These are phyloP conservation scores for Ceratocystis harringtonii DNA, from an alignment of 2,329 filamentous ascomycete species.

Conservation along the genomic window DNA sequence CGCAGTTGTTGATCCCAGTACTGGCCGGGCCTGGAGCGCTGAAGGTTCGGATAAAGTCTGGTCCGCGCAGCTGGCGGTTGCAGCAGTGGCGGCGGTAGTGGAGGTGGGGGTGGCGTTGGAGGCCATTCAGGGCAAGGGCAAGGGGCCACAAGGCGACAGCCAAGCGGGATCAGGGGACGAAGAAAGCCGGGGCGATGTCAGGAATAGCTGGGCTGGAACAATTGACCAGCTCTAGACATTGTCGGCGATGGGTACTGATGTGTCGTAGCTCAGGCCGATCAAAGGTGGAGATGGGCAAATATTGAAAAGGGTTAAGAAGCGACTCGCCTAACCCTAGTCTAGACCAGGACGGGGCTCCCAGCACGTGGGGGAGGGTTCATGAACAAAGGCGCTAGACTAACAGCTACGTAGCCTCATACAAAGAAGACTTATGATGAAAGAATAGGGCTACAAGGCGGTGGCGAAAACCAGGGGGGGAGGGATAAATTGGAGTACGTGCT, in stretches of 20 bases:
- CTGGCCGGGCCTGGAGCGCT: background rate
- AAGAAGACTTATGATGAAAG: background rate
- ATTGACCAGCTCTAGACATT: too few relatives aligned
- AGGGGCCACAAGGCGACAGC: background rate
- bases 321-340: background rate
- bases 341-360: background rate
- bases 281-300: too few relatives aligned
- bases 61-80: too few relatives aligned
- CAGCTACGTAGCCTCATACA: background rate
- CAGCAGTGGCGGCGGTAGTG: background rate
- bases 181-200: background rate
- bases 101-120: background rate
- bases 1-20: background rate
- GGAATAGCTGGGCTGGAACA: background rate
- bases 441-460: background rate
- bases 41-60: too few relatives aligned
- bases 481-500: background rate
- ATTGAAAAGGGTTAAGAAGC: background rate
- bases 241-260: too few relatives aligned
- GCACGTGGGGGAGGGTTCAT: background rate
- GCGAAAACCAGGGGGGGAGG: background rate
- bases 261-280: too few relatives aligned
- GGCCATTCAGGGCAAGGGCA: background rate
- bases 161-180: background rate
- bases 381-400: background rate